These are phyloP conservation scores for Saprolegnia diclina DNA, from an alignment of 352 stramenopile genomes.

Conservation along the genomic window DNA sequence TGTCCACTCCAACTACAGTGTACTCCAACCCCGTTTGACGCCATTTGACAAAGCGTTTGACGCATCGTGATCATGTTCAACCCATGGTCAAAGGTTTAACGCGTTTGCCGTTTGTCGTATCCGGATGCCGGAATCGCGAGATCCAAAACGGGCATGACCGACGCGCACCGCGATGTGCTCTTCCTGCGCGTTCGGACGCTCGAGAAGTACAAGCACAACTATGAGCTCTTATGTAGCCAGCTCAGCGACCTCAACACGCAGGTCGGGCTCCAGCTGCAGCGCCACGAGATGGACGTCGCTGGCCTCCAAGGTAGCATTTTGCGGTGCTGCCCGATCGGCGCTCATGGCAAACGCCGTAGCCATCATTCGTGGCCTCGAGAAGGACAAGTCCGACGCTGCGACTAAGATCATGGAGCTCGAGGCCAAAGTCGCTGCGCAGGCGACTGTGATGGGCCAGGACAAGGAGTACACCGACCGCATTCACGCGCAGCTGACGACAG, in stretches of 20 bases:
- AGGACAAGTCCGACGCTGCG: conserved; percentile 16
- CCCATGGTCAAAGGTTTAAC: background rate
- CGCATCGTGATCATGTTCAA: too few species aligned
- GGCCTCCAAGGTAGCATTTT: conserved; percentile 40
- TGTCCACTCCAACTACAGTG: too few species aligned
- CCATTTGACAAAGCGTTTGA: too few species aligned
- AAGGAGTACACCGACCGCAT: conserved; percentile 52
- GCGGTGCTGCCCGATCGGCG: background rate
- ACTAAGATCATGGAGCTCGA: background rate
- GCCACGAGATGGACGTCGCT: conserved; percentile 58
- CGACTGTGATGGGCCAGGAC: conserved; percentile 33
- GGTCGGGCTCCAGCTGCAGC: conserved; percentile 58
- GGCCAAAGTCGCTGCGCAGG: background rate
- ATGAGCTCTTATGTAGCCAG: conserved; percentile 65
- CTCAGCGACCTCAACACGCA: conserved; percentile 62
- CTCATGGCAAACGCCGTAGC: background rate
- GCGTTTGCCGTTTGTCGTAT: background rate
- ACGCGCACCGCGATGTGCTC: conserved; percentile 15
- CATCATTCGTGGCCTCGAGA: conserved; percentile 21
- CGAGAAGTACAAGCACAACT: conserved; percentile 71
- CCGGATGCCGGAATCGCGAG: background rate
- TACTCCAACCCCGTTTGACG: too few species aligned
- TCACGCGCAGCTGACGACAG: conserved; percentile 52
- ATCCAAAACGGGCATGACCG: background rate
- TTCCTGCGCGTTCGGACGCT: conserved; percentile 31